Evolutionary conservation across 345 rosid genomes (phyloP), one percentile per base, ranked within the genome.

Genomic region (Eutrema yunnanense): DNA sequence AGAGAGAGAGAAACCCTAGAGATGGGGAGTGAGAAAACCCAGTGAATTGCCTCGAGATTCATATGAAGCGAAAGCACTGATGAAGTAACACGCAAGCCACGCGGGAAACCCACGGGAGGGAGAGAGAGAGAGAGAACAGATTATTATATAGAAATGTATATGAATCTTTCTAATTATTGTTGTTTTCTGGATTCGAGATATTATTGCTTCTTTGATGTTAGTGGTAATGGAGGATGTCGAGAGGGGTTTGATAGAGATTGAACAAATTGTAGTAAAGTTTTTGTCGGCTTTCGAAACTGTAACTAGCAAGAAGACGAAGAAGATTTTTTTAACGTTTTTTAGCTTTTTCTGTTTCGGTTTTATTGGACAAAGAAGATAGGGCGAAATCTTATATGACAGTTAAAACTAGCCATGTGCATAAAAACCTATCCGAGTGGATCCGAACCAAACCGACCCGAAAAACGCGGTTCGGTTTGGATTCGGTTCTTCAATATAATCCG

Each of bases 11-110:
- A 32, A 75, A 61, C 69, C 79, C 26, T 62, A 61, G 48, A 33
- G 59, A 37, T 51, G 27, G 13, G 57, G 69, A 75, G 62, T 67
- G 73, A 59, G 30, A 26, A 30, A 30, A 66, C 43, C 27, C 9
- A 57, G 56, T 42, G 69, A 19, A 8, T 44, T 44, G 46, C 7
- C 74, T 52, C 79, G 64, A 69, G 75, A 64, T 16, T 61, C 66
- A 38, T 68, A 67, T 22, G 78, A 66, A 73, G 65, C 36, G 58
- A 50, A 74, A 43, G 49, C 43, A 67, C 14, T 62, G 65, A 62
- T 75, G 74, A 75, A 69, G 70, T 75, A 75, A 69, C 74, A 69
- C 79, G 70, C 74, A 75, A 69, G 63, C 70, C 74, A 75, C 69
- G 57, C 64, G 62, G 19, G 73, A 33, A 59, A 60, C 71, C 46